Evolutionary conservation across 352 stramenopile species (phyloP), one percentile per base, ranked within the genome.

Genomic region (Globisporangium splendens): DNA sequence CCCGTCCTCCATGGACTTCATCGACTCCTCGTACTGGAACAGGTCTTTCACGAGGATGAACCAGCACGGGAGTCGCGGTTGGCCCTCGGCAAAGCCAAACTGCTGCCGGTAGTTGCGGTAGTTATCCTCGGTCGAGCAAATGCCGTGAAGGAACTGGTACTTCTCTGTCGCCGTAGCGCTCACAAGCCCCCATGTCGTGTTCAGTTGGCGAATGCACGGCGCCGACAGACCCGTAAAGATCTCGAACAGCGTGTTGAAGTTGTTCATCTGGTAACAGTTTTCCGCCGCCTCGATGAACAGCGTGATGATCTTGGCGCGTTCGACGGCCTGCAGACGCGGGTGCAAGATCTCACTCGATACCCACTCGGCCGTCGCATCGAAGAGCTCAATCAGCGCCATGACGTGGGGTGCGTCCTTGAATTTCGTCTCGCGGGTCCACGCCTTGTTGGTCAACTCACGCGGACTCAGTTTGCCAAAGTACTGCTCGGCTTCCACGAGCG

Each of bases 191-290:
- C 86, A 95, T 38, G 86, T 94, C 18, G 84, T 93, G 46, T 79
- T 88, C 12, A 95, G 75, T 57, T 93, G 84, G 1, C 85, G 78
- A 54, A 94, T 88, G 50, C 83, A 94, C 10, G 86, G 86, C 28
- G 84, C 83, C 3, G 79, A 91, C 2, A 95, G 63, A 7, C 84
- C 86, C 21, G 80, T 93, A 15, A 77, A 79, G 54, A 95, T 70
- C 67, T 93, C 84, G 48, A 93, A 93, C 11, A 93, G 62, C n/a
- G 84, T 89, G 64, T 95, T 94, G 54, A 95, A 95, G 70, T 93
- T 95, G 71, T 93, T 91, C 69, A 95, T 79, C 52, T 89, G 82
- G 54, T 88, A 79, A 62, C 86, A 94, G 22, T 85, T 81, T 43
- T 94, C 83, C 0, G 80, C 86, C 18, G 77, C 79, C 52, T 95